Conservation (phyloP, 2,329 filamentous ascomycete genomes). For the Trichoderma koningii region DNA sequence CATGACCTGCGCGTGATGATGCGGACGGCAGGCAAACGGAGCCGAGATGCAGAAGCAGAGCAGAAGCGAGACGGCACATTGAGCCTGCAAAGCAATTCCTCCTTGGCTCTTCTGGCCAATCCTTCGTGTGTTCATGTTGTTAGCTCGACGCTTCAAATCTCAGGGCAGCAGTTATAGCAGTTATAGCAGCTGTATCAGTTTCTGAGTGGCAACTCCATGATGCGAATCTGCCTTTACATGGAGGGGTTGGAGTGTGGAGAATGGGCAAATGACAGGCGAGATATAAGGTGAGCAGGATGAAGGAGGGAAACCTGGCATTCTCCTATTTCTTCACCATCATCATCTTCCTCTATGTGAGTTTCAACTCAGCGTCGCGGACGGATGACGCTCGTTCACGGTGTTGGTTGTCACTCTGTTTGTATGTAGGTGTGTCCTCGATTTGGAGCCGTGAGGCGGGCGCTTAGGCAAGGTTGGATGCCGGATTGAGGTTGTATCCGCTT, state of each 20-base stretch:
- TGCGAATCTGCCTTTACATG: constrained; percentile 5
- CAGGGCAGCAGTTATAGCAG: background rate
- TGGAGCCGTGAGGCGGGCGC: constrained; percentile 12
- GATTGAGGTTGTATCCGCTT: constrained; percentile 19
- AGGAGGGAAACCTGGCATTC: background rate
- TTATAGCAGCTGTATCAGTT: background rate
- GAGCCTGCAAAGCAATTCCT: background rate
- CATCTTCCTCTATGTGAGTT: no score
- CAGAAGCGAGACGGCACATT: background rate
- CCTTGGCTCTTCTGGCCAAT: background rate
- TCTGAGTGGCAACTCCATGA: background rate
- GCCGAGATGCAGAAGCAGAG: constrained; percentile 2
- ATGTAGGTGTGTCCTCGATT: background rate
- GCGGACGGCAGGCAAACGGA: constrained; percentile 2
- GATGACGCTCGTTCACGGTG: background rate
- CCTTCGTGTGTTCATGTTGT: background rate
- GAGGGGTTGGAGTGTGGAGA: constrained; percentile 19
- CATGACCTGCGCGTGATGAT: constrained; percentile 22
- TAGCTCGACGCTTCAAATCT: background rate
- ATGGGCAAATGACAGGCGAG: constrained; percentile 15
- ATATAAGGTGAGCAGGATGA: constrained; percentile 5
- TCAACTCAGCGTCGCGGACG: background rate
- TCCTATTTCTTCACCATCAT: background rate
- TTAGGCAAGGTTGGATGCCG: constrained; percentile 12
- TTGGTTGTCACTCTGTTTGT: background rate